phyloP scores from a whole-genome alignment of 495 filamentous ascomycete species.

The Bombardia bombarda region DNA sequence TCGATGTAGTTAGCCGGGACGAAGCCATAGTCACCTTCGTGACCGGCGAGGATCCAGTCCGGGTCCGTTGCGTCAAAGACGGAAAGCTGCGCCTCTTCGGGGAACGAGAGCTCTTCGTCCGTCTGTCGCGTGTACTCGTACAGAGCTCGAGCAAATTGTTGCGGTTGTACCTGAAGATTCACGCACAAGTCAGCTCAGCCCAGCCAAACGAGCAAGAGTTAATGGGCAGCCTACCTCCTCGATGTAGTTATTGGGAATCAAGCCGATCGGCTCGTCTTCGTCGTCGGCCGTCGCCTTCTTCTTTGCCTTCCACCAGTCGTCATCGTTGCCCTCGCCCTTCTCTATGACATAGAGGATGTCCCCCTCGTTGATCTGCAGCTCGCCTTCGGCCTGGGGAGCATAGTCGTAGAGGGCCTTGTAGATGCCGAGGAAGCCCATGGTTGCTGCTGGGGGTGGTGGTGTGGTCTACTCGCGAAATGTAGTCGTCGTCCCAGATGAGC shows the following conservation, averaged over 20 bases:
- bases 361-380: conserved; percentile 81
- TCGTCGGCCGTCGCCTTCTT: conserved; percentile 89
- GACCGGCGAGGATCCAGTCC: conserved; percentile 91
- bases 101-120: conserved; percentile 94
- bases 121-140: conserved; percentile 97
- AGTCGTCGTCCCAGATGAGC: background rate
- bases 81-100: conserved; percentile 73
- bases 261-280: conserved; percentile 87
- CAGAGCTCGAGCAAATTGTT: conserved; percentile 68
- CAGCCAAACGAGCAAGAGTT: no score
- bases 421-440: conserved; percentile 74
- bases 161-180: conserved; percentile 63
- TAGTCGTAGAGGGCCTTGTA: conserved; percentile 95
- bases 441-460: conserved; percentile 10
- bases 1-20: conserved; percentile 98
- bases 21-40: conserved; percentile 83
- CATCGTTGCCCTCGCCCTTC: conserved; percentile 83
- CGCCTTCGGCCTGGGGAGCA: conserved; percentile 75
- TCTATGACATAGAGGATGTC: conserved; percentile 90
- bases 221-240: conserved; percentile 87
- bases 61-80: conserved; percentile 90
- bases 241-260: conserved; percentile 94
- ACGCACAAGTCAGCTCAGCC: no score
- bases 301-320: conserved; percentile 99
- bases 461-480: background rate